Evolutionary conservation across 1,139 yeast genomes (phyloP).

Genomic region (Pichia sp.): DNA sequence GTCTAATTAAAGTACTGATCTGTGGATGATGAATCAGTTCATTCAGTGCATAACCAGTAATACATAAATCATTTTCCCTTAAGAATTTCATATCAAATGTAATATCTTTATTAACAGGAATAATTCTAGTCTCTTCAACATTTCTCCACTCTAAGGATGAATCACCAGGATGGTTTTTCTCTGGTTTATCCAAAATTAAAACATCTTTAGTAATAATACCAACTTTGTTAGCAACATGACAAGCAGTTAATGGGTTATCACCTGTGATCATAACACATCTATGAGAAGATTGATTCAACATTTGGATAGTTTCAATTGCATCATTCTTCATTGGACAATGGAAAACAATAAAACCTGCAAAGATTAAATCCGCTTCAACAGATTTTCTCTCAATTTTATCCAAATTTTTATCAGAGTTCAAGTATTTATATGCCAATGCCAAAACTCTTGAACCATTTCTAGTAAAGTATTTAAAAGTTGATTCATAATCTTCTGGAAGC

Average conservation of each 20-base stretch:
- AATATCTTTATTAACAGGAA: slow-evolving; percentile 56
- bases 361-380: slow-evolving; percentile 65
- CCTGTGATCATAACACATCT: slow-evolving; percentile 98
- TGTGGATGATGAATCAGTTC: slow-evolving; percentile 57
- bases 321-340: slow-evolving; percentile 94
- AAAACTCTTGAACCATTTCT: slow-evolving; percentile 95
- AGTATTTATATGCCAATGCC: slow-evolving; percentile 79
- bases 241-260: slow-evolving; percentile 97
- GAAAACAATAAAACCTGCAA: slow-evolving; percentile 94
- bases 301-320: slow-evolving; percentile 81
- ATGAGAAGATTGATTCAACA: slow-evolving; percentile 93
- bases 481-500: slow-evolving; percentile 78
- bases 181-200: slow-evolving; percentile 82
- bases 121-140: slow-evolving; percentile 65
- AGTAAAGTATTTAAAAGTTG: slow-evolving; percentile 81
- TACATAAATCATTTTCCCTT: slow-evolving; percentile 73
- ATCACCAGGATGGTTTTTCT: slow-evolving; percentile 41
- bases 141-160: slow-evolving; percentile 78
- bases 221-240: slow-evolving; percentile 94
- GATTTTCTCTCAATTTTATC: slow-evolving; percentile 60
- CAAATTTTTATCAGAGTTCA: slow-evolving; percentile 45
- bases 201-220: slow-evolving; percentile 77
- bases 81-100: slow-evolving; percentile 54
- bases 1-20: slow-evolving; percentile 65
- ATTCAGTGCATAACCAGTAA: slow-evolving; percentile 86